phyloP scores from a whole-genome alignment of 148 eudicot genomes.

The Persicaria maculosa region DNA sequence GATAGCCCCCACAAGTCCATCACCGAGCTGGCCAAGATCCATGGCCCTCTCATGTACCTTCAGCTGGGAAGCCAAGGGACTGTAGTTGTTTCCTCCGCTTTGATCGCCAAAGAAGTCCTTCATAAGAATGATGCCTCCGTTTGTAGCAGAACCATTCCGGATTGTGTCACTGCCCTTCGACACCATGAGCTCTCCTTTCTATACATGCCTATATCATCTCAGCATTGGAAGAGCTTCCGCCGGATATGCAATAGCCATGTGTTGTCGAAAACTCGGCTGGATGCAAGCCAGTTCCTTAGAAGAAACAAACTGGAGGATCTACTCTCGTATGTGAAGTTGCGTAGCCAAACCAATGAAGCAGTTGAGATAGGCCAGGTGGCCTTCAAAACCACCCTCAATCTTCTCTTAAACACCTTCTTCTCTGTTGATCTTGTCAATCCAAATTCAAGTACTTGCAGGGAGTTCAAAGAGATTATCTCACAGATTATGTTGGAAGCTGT shows the following conservation, averaged over 20 bases:
- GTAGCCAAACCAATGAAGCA: too few species aligned
- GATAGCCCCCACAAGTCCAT: constrained; percentile 39
- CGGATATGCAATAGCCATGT: constrained; percentile 18
- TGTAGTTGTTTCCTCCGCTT: constrained; percentile 36
- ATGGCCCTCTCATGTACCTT: constrained; percentile 39
- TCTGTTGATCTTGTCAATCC: constrained; percentile 19
- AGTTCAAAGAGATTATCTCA: background rate
- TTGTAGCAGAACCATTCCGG: constrained; percentile 21
- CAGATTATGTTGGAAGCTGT: constrained; percentile 21
- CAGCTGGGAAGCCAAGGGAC: constrained; percentile 31
- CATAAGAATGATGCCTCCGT: constrained; percentile 40
- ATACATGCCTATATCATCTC: constrained; percentile 15
- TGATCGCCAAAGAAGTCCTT: constrained; percentile 41
- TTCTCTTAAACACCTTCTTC: background rate
- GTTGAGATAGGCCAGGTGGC: too few species aligned
- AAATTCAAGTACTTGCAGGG: constrained; percentile 1
- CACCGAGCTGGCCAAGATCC: constrained; percentile 28
- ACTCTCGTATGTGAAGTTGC: too few species aligned
- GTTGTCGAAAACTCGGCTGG: constrained; percentile 4
- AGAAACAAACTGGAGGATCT: too few species aligned
- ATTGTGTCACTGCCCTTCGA: constrained; percentile 26
- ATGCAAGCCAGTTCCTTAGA: too few species aligned
- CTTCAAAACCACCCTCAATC: too few species aligned
- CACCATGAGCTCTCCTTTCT: constrained; percentile 21
- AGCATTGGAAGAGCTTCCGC: constrained; percentile 31